These are phyloP conservation scores for Thraustochytrium striatum DNA, from an alignment of 352 stramenopile species.

Conservation along the genomic window DNA sequence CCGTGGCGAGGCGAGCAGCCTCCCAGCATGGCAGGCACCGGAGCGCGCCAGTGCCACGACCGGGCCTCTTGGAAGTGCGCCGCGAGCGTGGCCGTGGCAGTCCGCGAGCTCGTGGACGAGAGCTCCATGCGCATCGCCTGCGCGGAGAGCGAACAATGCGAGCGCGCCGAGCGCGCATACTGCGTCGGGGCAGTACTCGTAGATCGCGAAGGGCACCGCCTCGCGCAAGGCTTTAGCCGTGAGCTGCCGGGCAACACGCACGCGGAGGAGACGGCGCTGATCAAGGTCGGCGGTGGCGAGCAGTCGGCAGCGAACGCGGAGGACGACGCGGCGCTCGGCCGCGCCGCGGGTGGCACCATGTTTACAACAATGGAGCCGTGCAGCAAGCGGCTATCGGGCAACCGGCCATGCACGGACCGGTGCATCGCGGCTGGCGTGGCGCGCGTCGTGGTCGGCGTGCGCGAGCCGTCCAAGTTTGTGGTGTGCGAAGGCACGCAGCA, in stretches of 20 bases:
- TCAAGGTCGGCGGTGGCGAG: conserved; percentile 60
- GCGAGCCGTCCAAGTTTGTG: conserved; percentile 79
- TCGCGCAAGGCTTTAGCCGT: conserved; percentile 71
- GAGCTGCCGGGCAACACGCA: conserved; percentile 79
- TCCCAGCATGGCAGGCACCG: no score
- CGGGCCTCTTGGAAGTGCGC: not conserved
- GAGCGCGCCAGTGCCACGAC: not conserved
- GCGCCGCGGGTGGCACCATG: conserved; percentile 63
- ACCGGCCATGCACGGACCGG: conserved; percentile 68
- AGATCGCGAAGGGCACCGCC: conserved; percentile 56
- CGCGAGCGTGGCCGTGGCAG: not conserved
- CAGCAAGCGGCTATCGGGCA: conserved; percentile 73
- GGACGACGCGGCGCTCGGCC: not conserved
- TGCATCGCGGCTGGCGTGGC: conserved; percentile 66
- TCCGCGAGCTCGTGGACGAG: not conserved
- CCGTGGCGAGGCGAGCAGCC: no score
- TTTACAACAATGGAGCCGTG: conserved; percentile 84
- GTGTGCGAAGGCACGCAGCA: conserved; percentile 69
- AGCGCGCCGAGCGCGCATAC: conserved; percentile 64
- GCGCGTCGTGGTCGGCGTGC: conserved; percentile 72
- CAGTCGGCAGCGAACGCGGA: not conserved
- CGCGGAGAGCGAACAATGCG: conserved; percentile 21
- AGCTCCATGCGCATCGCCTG: conserved; percentile 17
- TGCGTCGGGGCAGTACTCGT: conserved; percentile 72
- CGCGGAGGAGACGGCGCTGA: conserved; percentile 74